phyloP scores from a whole-genome alignment of 345 rosid genomes.

The Punica granatum region DNA sequence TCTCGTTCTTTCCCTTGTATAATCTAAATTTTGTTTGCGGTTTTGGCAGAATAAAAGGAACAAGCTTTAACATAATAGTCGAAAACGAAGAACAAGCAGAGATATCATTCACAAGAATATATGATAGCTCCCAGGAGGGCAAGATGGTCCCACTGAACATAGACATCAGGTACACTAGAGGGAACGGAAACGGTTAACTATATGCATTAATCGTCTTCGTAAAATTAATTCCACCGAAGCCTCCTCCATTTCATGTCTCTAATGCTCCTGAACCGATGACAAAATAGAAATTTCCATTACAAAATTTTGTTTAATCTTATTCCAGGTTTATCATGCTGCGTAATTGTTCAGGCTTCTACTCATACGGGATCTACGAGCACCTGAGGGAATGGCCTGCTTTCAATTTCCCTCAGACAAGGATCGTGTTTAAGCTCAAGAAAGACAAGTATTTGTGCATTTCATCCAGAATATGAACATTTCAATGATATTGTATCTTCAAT shows the following conservation, averaged over 20 bases:
- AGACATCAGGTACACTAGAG: conserved; percentile 35
- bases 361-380: conserved; percentile 73
- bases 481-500: background rate
- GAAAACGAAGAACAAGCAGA: conserved; percentile 53
- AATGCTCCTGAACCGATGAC: background rate
- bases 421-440: conserved; percentile 72
- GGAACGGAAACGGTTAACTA: background rate
- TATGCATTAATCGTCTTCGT: background rate
- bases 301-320: background rate
- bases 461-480: background rate
- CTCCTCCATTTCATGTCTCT: background rate
- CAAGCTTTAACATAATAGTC: conserved; percentile 30
- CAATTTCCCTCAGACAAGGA: conserved; percentile 75
- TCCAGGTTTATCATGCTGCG: conserved; percentile 68
- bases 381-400: conserved; percentile 67
- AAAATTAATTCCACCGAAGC: no score
- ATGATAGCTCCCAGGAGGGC: conserved; percentile 27
- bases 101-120: conserved; percentile 48
- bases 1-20: background rate
- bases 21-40: background rate
- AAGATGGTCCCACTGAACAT: conserved; percentile 43
- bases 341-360: conserved; percentile 62
- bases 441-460: conserved; percentile 40
- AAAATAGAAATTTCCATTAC: background rate
- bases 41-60: conserved; percentile 37